Percentiles rank a stretch among this genome's conserved stretches.
phyloP scores from a whole-genome alignment of 441 rosid species.

The Populus hybrid region DNA sequence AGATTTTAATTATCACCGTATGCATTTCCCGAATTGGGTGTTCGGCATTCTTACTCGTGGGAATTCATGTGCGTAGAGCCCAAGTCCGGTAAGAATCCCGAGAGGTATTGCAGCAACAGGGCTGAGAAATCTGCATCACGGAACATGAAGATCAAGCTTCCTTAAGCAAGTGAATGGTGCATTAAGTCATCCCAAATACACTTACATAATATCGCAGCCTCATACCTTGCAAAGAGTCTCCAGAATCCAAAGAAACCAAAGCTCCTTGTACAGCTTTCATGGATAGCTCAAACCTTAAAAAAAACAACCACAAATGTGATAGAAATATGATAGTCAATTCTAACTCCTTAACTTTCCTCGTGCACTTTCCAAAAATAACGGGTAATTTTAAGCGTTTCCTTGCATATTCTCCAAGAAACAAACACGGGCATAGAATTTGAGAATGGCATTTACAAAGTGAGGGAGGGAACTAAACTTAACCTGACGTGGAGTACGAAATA shows the following conservation, averaged over 20 bases:
- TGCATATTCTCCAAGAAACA: not conserved
- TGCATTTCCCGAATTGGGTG: not conserved
- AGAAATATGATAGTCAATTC: not conserved
- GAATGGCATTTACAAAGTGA: not conserved
- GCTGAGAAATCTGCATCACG: slow-evolving; percentile 52
- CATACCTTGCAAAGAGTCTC: slow-evolving; percentile 67
- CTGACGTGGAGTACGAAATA: slow-evolving; percentile 41
- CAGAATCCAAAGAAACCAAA: slow-evolving; percentile 80
- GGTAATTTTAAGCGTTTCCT: not conserved
- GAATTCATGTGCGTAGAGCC: slow-evolving; percentile 61
- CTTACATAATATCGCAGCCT: not conserved
- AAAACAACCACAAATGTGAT: slow-evolving; percentile 8
- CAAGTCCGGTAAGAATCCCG: slow-evolving; percentile 74
- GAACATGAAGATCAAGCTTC: not conserved
- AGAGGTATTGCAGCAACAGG: slow-evolving; percentile 81
- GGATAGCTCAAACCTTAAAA: slow-evolving; percentile 56
- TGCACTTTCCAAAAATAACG: not conserved
- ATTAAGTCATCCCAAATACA: not conserved
- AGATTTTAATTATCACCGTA: not conserved
- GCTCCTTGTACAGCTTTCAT: slow-evolving; percentile 79
- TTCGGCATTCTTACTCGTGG: slow-evolving; percentile 46
- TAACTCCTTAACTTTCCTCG: not conserved
- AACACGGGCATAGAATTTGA: not conserved
- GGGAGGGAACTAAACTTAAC: slow-evolving; percentile 24
- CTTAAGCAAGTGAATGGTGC: not conserved